phyloP scores from a whole-genome alignment of 805 yeast genomes.

The Nakazawaea laoshanensis region DNA sequence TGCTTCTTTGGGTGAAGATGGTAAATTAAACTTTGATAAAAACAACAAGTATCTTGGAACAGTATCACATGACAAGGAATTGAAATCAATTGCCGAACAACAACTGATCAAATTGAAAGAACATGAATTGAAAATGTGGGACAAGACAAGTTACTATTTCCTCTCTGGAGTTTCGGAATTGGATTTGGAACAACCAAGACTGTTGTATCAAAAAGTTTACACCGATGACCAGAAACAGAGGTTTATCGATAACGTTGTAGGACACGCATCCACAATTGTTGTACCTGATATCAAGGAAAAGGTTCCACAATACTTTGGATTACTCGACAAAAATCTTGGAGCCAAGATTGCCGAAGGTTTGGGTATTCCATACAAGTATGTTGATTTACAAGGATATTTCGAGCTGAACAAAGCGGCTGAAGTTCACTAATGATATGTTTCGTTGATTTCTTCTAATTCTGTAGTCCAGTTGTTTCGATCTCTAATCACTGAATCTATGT shows the following conservation, averaged over 20 bases:
- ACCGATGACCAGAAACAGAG: conserved; percentile 22
- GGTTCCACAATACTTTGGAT: conserved; percentile 33
- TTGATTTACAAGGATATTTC: conserved; percentile 26
- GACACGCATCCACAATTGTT: conserved; percentile 27
- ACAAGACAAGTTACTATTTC: conserved; percentile 26
- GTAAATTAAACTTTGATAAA: conserved; percentile 17
- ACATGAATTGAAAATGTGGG: conserved; percentile 30
- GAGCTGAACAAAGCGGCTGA: conserved; percentile 10
- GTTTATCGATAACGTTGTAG: conserved; percentile 28
- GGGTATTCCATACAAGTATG: conserved; percentile 26
- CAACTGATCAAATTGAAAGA: conserved; percentile 20
- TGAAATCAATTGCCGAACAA: conserved; percentile 21
- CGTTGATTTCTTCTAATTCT: conserved; percentile 18
- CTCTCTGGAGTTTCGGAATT: conserved; percentile 32
- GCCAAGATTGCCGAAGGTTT: conserved; percentile 30
- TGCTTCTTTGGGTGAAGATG: conserved; percentile 11
- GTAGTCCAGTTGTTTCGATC: conserved; percentile 20
- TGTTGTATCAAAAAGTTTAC: conserved; percentile 30
- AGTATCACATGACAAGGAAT: conserved; percentile 20
- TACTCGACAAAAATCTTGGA: conserved; percentile 32
- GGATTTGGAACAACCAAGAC: conserved; percentile 40
- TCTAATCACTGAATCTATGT: conserved; percentile 17
- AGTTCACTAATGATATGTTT: conserved; percentile 1
- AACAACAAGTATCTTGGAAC: conserved; percentile 24
- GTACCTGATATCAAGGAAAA: conserved; percentile 23